A percentile compares a stretch with the other conserved stretches of the same genome.
phyloP scores from a whole-genome alignment of 345 rosid genomes.

The Gossypium longicalyx region DNA sequence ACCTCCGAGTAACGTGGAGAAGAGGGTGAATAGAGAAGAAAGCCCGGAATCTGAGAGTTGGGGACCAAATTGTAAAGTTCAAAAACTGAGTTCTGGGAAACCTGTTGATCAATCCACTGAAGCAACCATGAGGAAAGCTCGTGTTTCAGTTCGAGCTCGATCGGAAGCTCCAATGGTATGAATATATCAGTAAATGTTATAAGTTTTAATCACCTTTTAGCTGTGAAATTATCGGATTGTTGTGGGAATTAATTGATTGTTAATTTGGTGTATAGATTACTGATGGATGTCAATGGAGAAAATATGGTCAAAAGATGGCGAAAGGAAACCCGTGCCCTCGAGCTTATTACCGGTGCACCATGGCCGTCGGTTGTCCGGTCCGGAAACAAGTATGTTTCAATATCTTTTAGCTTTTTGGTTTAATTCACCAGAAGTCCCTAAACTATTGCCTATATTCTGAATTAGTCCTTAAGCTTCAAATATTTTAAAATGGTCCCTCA shows the following conservation, averaged over 20 bases:
- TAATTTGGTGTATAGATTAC: conserved; percentile 22
- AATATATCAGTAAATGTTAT: too few relatives aligned
- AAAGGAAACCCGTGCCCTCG: conserved; percentile 73
- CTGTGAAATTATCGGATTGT: background rate
- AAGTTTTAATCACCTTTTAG: background rate
- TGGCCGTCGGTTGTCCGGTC: conserved; percentile 70
- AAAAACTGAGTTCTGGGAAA: conserved; percentile 31
- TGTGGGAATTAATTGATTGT: background rate
- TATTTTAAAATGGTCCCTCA: too few relatives aligned
- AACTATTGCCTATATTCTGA: background rate
- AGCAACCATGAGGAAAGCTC: conserved; percentile 93
- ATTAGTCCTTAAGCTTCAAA: background rate
- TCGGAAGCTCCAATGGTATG: conserved; percentile 97
- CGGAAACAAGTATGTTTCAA: conserved; percentile 50
- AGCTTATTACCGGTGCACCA: conserved; percentile 70
- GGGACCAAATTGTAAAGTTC: conserved; percentile 49
- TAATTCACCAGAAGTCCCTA: background rate
- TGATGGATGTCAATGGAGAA: conserved; percentile 68
- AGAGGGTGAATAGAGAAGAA: conserved; percentile 28
- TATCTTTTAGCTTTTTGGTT: background rate
- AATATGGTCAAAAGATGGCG: conserved; percentile 70
- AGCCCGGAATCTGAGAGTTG: conserved; percentile 68
- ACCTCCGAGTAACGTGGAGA: conserved; percentile 20
- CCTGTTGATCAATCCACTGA: conserved; percentile 59
- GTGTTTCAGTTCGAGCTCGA: conserved; percentile 96